Evolutionary conservation across 2,329 filamentous ascomycete species (phyloP), one percentile per base, ranked within the genome.

Genomic region (Paracamarosporium sp.): DNA sequence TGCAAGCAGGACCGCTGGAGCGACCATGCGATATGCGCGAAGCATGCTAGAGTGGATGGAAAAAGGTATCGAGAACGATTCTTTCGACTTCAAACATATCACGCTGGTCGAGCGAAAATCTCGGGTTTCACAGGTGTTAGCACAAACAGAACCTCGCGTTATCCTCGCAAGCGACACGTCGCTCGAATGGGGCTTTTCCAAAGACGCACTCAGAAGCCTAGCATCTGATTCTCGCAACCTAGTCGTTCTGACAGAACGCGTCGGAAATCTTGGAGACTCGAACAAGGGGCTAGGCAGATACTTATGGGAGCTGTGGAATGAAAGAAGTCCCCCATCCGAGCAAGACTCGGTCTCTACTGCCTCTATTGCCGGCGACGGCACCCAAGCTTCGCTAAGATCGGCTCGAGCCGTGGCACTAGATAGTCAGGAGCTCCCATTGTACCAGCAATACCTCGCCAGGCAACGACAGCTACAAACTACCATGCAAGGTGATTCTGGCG

Each of bases 41-140:
- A 97, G 94, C 75, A 96, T 99, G 91, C 82, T 99, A 30, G 95
- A 99, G 73, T 99, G 95, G 95, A 98, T 99, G 93, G 93, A 98
- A 72, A 93, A 97, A 70, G 90, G 88, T 56, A 96, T 99, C 57
- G 90, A 96, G 40, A 88, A 93, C 53, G 94, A 98, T 68, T 96
- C 95, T 0, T 97, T 99, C 63, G 93, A 97, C 64, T 96, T 98
- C 76, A 90, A 88, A 65, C 90, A 94, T 74, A 80, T 98, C 46
- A 91, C 90, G 58, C 80, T 97, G 6, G 80, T 99, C 2, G 94
- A 98, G 72, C 87, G 90, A 50, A 91, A 87, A 73, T 88, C 89
- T 6, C 92, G 94, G 74, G 84, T 98, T 11, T 87, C 92, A 53
- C 89, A 88, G 66, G 82, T 95, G 55, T 73, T 90, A 9, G 56